phyloP scores from a whole-genome alignment of 176 grass and related monocot genomes.

The Tuctoria greenei region DNA sequence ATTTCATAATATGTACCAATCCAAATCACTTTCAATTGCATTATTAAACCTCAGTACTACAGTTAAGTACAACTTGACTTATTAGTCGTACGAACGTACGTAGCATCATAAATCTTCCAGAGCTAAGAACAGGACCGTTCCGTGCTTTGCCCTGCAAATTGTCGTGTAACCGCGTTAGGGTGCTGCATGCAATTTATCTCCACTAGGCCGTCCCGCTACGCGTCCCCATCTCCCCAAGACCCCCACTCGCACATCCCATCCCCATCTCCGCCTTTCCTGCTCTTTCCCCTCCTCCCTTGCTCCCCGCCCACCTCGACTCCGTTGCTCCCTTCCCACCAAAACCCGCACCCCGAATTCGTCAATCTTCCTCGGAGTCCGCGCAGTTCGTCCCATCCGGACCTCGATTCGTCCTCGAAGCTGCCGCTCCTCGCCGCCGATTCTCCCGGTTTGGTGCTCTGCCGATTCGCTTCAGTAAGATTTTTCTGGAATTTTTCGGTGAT shows the following conservation, averaged over 20 bases:
- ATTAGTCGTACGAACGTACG: neutral
- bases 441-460: neutral
- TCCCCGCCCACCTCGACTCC: conserved; percentile 4
- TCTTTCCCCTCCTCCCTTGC: conserved; percentile 38
- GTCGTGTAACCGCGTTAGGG: conserved; percentile 32
- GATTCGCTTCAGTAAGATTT: neutral
- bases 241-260: conserved; percentile 11
- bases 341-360: conserved; percentile 25
- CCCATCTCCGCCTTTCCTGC: conserved; percentile 1
- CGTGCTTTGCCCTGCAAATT: neutral
- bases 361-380: neutral
- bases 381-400: neutral
- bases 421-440: neutral
- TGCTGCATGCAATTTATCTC: conserved; percentile 39
- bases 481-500: conserved; percentile 21
- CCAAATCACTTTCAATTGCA: accelerated
- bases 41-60: neutral
- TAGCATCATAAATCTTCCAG: neutral
- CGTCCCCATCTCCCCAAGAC: conserved; percentile 38
- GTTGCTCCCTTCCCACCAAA: conserved; percentile 34
- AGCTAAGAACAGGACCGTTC: neutral
- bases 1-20: neutral
- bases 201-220: conserved; percentile 24
- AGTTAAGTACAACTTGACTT: neutral
- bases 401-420: conserved; percentile 13